phyloP scores from a whole-genome alignment of 305 asterid genomes.

The Fraxinus greggii region DNA sequence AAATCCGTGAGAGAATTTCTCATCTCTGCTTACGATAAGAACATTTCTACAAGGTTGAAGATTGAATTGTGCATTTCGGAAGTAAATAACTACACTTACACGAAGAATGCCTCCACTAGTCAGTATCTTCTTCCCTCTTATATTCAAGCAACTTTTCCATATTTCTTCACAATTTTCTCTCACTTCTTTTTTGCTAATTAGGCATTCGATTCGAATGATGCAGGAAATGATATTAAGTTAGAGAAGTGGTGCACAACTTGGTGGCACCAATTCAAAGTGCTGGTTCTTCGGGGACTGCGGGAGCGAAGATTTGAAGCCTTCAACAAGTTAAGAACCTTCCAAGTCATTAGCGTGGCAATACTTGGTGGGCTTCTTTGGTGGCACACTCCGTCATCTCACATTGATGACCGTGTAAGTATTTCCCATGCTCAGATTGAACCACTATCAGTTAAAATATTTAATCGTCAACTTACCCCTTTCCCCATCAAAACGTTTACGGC shows the following conservation, averaged over 20 bases:
- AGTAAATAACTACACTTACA: slow-evolving; percentile 43
- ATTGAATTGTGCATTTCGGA: slow-evolving; percentile 74
- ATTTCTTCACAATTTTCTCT: neutral
- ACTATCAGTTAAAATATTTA: neutral
- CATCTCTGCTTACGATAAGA: slow-evolving; percentile 71
- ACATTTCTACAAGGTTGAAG: slow-evolving; percentile 73
- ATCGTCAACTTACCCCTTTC: neutral
- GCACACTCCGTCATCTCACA: slow-evolving; percentile 92
- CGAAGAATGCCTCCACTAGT: slow-evolving; percentile 59
- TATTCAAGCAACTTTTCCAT: neutral
- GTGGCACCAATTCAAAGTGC: slow-evolving; percentile 84
- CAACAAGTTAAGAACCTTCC: slow-evolving; percentile 83
- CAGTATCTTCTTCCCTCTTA: slow-evolving; percentile 28
- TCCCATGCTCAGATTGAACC: neutral
- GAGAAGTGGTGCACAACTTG: slow-evolving; percentile 92
- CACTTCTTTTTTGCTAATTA: neutral
- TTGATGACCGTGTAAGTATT: slow-evolving; percentile 82
- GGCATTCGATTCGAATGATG: slow-evolving; percentile 21
- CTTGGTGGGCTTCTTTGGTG: slow-evolving; percentile 97
- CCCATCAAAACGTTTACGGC: too few species aligned
- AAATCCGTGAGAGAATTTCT: slow-evolving; percentile 62
- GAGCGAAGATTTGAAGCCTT: slow-evolving; percentile 89
- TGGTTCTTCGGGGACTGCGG: slow-evolving; percentile 72
- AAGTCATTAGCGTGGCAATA: slow-evolving; percentile 85
- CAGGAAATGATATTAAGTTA: slow-evolving; percentile 47